Conservation (phyloP, 306 rosid species). For the Cicer judaicum region DNA sequence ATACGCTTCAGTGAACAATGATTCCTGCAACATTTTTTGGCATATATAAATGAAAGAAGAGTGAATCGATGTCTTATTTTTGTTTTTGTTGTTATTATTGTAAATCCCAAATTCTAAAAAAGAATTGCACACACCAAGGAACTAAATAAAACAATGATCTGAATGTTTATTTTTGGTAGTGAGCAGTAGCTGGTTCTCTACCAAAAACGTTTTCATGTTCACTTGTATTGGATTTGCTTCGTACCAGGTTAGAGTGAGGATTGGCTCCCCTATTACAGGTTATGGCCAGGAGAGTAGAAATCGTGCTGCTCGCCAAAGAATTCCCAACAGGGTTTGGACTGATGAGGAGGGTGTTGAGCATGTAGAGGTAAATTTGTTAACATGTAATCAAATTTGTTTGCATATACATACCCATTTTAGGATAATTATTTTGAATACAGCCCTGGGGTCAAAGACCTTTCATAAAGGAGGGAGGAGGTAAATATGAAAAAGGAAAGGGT, state of each 20-base stretch:
- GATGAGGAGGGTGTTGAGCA: conserved; percentile 94
- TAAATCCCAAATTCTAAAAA: not conserved
- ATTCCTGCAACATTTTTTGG: not conserved
- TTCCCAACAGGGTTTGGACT: conserved; percentile 80
- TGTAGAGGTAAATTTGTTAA: conserved; percentile 68
- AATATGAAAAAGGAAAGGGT: not conserved
- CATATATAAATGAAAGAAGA: not conserved
- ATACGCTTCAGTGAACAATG: not conserved
- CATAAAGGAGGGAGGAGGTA: not conserved
- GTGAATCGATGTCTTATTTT: not conserved
- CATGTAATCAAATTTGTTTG: conserved; percentile 28
- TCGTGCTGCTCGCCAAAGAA: conserved; percentile 99
- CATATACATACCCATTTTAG: not conserved
- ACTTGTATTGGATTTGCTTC: conserved; percentile 25
- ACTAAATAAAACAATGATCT: conserved; percentile 23
- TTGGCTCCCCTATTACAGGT: conserved; percentile 96
- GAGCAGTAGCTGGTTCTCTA: conserved; percentile 1
- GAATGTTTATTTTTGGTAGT: conserved; percentile 19
- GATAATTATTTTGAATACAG: not conserved
- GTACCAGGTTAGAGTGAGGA: conserved; percentile 79
- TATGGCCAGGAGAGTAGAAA: conserved; percentile 98
- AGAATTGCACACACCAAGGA: not conserved
- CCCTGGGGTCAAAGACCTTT: not conserved
- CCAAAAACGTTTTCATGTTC: conserved; percentile 1
- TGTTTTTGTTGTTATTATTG: conserved; percentile 13